Conservation (phyloP, 345 rosid genomes). For the Corymbia maculata region DNA sequence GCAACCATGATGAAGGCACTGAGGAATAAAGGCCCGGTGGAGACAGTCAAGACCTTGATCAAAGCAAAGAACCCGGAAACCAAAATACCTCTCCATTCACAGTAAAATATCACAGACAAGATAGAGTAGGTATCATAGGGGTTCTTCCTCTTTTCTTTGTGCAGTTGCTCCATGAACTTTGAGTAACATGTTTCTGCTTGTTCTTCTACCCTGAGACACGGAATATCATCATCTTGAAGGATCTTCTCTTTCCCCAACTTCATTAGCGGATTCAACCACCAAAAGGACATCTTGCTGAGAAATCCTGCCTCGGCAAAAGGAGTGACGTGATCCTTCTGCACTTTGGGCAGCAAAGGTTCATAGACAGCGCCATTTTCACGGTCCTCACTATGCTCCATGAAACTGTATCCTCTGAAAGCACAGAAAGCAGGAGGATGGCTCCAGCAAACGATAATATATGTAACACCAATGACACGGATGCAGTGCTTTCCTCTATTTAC, state of each 20-base stretch:
- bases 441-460: constrained; percentile 23
- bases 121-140: constrained; percentile 9
- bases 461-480: constrained; percentile 6
- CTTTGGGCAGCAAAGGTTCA: constrained; percentile 21
- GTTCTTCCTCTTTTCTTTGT: constrained; percentile 8
- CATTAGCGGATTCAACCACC: constrained; percentile 54
- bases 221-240: constrained; percentile 33
- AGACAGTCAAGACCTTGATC: constrained; percentile 23
- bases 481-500: constrained; percentile 1
- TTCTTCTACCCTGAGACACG: constrained; percentile 19
- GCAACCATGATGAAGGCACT: constrained; percentile 33
- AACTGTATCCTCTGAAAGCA: neutral
- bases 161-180: constrained; percentile 9
- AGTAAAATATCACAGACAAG: constrained; percentile 14
- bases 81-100: constrained; percentile 25
- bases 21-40: constrained; percentile 39
- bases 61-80: constrained; percentile 35
- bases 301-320: constrained; percentile 34
- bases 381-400: neutral
- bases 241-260: constrained; percentile 28
- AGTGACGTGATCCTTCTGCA: constrained; percentile 4
- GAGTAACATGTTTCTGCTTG: constrained; percentile 33
- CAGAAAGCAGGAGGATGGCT: constrained; percentile 15
- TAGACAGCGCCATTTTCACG: neutral
- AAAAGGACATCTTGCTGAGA: constrained; percentile 34